Conservation (phyloP, 2,329 filamentous ascomycete genomes). For the Pyrenophora seminiperda region DNA sequence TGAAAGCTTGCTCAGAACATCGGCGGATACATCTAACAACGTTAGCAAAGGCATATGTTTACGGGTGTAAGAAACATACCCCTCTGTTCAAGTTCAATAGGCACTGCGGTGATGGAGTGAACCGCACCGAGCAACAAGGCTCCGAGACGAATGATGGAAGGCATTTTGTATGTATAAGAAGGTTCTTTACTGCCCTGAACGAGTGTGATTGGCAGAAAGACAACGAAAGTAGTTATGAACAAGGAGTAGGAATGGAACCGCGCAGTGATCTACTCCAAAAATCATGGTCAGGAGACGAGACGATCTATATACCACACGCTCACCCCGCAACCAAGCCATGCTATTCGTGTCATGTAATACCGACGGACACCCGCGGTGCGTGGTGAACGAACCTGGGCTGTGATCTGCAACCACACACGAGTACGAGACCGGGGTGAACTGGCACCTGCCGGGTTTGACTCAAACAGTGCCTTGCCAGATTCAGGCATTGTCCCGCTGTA, state of each 20-base stretch:
- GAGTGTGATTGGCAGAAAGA: neutral
- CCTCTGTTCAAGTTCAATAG: slow-evolving; percentile 35
- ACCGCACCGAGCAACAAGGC: slow-evolving; percentile 27
- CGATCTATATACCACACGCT: slow-evolving; percentile 5
- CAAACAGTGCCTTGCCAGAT: neutral
- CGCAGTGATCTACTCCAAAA: neutral
- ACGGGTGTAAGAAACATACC: slow-evolving; percentile 21
- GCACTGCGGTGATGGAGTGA: slow-evolving; percentile 31
- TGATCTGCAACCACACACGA: slow-evolving; percentile 4
- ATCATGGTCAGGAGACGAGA: neutral
- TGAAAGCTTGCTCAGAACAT: slow-evolving; percentile 49
- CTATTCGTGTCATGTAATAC: neutral
- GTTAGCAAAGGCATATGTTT: neutral
- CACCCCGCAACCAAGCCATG: neutral
- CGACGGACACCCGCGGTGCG: neutral
- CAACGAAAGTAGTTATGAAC: neutral
- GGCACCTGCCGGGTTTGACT: neutral
- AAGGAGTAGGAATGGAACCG: neutral
- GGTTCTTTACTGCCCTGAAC: neutral
- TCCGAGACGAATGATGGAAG: slow-evolving; percentile 24
- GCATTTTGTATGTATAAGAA: slow-evolving; percentile 13
- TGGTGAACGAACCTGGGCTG: slow-evolving; percentile 1
- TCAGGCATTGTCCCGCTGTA: too few species aligned
- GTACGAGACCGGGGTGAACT: slow-evolving; percentile 3
- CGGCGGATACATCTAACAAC: slow-evolving; percentile 45